Evolutionary conservation across 2,329 filamentous ascomycete genomes (phyloP).

Genomic region (Venturia asperata): DNA sequence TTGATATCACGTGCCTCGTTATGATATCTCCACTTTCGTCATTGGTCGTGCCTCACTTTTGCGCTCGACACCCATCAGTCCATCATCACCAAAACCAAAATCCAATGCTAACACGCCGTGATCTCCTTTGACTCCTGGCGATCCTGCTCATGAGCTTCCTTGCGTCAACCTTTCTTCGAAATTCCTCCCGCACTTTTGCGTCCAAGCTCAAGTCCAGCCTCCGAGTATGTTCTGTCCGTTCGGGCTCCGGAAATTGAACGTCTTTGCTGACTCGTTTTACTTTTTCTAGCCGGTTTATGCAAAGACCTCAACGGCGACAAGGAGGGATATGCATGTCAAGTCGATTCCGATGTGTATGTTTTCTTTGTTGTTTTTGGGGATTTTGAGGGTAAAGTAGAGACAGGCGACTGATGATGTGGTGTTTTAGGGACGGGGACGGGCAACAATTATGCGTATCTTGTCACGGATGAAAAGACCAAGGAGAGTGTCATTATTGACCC

Average conservation of each 20-base stretch:
- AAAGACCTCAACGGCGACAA: not conserved
- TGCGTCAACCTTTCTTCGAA: not conserved
- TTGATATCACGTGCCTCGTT: not conserved
- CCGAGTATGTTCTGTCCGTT: not conserved
- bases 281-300: not conserved
- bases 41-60: not conserved
- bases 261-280: not conserved
- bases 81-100: not conserved
- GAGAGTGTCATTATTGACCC: constrained; percentile 64
- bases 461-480: constrained; percentile 44
- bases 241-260: not conserved
- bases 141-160: not conserved
- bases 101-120: not conserved
- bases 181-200: not conserved
- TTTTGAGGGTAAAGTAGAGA: no score
- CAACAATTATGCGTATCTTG: constrained; percentile 75
- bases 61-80: not conserved
- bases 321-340: constrained; percentile 66
- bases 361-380: no score
- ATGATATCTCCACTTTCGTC: not conserved
- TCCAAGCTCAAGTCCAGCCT: not conserved
- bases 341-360: constrained; percentile 77
- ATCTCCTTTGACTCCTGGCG: not conserved
- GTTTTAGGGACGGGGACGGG: constrained; percentile 62
- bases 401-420: constrained; percentile 9